A percentile compares a stretch with the other conserved stretches of the same genome.
phyloP scores from a whole-genome alignment of 2,329 filamentous ascomycete genomes.

The Diaporthe ilicicola region DNA sequence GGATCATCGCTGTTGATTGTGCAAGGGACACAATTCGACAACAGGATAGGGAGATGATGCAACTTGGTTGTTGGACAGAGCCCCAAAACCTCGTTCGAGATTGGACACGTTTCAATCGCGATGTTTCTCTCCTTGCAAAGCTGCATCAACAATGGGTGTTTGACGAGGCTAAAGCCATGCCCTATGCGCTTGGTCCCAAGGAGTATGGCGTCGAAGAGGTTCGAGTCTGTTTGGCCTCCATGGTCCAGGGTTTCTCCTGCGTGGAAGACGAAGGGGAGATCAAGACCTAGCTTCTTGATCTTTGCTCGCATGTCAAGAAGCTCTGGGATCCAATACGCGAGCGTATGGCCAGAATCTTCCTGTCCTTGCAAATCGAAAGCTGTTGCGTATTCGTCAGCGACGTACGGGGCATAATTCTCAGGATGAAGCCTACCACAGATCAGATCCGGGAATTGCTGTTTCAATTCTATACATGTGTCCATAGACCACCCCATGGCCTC shows the following conservation, averaged over 20 bases:
- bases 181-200: conserved; percentile 75
- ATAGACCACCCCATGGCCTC: conserved; percentile 4
- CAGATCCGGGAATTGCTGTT: background rate
- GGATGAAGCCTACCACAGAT: background rate
- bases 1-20: conserved; percentile 80
- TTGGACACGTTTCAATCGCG: conserved; percentile 79
- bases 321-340: conserved; percentile 57
- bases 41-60: conserved; percentile 72
- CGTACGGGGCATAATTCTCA: no score
- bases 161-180: conserved; percentile 74
- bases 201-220: conserved; percentile 73
- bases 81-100: conserved; percentile 80
- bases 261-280: conserved; percentile 42
- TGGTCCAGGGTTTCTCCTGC: conserved; percentile 75
- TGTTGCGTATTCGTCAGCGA: background rate
- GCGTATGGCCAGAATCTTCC: conserved; percentile 60
- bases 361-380: conserved; percentile 69
- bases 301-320: conserved; percentile 55
- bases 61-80: conserved; percentile 71
- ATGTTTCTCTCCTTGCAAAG: conserved; percentile 59
- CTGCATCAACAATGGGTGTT: conserved; percentile 69
- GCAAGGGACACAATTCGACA: conserved; percentile 76
- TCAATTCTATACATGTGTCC: background rate
- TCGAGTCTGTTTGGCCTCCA: conserved; percentile 70
- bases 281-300: conserved; percentile 34